Conservation (phyloP, 73 alveolate genomes). For the Tetrahymena thermophila region DNA sequence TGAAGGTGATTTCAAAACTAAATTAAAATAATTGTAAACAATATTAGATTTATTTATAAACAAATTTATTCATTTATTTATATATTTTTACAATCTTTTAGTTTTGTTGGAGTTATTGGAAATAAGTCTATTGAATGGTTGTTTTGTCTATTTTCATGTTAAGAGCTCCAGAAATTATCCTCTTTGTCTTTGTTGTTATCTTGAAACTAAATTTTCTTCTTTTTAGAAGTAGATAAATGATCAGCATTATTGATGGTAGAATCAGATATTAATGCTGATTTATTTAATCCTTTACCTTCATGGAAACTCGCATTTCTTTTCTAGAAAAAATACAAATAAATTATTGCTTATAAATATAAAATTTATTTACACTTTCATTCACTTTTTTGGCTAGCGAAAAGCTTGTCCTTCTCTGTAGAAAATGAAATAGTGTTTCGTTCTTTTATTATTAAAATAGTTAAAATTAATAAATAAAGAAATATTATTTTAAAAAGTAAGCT, state of each 20-base stretch:
- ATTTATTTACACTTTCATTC: not conserved
- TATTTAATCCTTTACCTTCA: not conserved
- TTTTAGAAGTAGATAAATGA: not conserved
- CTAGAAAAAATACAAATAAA: not conserved
- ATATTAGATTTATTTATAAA: not conserved
- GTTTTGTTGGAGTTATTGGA: not conserved
- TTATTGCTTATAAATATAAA: not conserved
- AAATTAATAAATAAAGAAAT: too few species aligned
- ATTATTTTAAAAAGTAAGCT: not conserved
- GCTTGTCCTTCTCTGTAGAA: not conserved
- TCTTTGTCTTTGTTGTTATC: not conserved
- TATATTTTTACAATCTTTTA: not conserved
- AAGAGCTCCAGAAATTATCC: not conserved
- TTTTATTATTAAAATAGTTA: not conserved
- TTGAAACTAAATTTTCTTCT: not conserved
- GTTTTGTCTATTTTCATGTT: not conserved
- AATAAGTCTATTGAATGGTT: not conserved
- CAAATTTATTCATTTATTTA: not conserved
- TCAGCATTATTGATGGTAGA: not conserved
- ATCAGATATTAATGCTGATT: not conserved
- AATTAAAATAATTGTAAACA: not conserved
- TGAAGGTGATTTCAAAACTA: not conserved
- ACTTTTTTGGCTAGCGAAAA: not conserved
- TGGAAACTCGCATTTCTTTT: not conserved
- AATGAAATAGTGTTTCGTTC: not conserved